These are phyloP conservation scores for maize (Zea mays) DNA, from an alignment of 176 grass and related monocot species.

Conservation along the genomic window DNA sequence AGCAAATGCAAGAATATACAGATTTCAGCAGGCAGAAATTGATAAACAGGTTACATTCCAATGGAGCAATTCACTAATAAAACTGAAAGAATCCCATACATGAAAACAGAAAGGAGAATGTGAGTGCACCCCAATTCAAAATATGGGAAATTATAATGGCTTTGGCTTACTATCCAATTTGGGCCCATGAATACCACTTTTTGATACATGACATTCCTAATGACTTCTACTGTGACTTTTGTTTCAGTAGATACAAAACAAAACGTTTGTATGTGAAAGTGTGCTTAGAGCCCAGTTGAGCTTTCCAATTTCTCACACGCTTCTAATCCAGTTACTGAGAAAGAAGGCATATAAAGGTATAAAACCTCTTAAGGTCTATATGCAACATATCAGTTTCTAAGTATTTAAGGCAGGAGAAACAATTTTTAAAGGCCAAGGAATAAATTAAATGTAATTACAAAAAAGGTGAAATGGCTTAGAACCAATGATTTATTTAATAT, in stretches of 20 bases:
- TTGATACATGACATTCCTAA: background rate
- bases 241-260: background rate
- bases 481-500: background rate
- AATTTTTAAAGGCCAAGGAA: background rate
- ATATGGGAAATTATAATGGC: background rate
- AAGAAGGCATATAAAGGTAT: background rate
- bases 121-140: background rate
- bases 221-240: background rate
- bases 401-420: background rate
- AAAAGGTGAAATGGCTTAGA: background rate
- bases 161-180: background rate
- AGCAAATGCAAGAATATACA: background rate
- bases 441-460: conserved; percentile 4
- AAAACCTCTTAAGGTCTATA: background rate
- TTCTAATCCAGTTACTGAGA: background rate
- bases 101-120: background rate
- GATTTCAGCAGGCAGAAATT: conserved; percentile 1
- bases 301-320: too few relatives aligned
- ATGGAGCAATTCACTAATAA: background rate
- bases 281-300: too few relatives aligned
- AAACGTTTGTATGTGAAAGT: background rate
- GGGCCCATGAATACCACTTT: background rate
- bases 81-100: background rate
- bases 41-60: background rate
- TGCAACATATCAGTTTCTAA: conserved; percentile 7